phyloP scores from a whole-genome alignment of 1,284 basidiomycete genomes.

The Ganoderma sp. region DNA sequence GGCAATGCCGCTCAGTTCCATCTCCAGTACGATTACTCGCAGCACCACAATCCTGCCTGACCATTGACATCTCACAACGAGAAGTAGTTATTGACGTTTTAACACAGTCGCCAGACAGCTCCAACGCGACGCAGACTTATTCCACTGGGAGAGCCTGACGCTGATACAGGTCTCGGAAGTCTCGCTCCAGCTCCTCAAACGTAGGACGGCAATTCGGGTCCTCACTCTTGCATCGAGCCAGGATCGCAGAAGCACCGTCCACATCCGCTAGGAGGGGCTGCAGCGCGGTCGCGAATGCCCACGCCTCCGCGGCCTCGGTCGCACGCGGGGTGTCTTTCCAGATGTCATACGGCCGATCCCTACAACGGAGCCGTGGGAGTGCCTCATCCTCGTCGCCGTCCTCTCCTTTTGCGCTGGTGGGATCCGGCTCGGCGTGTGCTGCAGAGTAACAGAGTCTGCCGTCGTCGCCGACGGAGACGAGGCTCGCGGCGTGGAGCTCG shows the following conservation, averaged over 20 bases:
- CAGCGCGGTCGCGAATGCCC: constrained; percentile 13
- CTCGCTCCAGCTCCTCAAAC: neutral
- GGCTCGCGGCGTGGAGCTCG: constrained; percentile 12
- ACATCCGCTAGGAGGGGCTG: neutral
- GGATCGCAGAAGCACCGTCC: neutral
- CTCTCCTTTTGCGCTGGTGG: neutral
- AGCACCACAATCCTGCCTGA: too few relatives aligned
- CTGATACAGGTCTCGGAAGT: neutral
- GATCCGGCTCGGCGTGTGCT: neutral
- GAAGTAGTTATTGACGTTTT: neutral
- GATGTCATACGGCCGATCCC: constrained; percentile 11
- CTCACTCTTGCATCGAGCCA: constrained; percentile 6
- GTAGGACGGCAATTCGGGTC: constrained; percentile 11
- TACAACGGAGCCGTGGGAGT: neutral
- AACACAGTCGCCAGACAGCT: neutral
- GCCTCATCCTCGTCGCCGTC: neutral
- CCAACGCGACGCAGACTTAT: neutral
- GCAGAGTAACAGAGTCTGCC: constrained; percentile 2
- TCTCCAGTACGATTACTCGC: too few relatives aligned
- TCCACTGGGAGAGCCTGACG: neutral
- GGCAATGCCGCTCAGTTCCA: too few relatives aligned
- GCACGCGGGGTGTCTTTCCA: constrained; percentile 12
- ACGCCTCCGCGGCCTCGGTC: constrained; percentile 17
- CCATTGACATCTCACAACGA: too few relatives aligned
- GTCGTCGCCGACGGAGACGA: neutral